Conservation (phyloP, 768 basidiomycete species). For the Bullera alba region DNA sequence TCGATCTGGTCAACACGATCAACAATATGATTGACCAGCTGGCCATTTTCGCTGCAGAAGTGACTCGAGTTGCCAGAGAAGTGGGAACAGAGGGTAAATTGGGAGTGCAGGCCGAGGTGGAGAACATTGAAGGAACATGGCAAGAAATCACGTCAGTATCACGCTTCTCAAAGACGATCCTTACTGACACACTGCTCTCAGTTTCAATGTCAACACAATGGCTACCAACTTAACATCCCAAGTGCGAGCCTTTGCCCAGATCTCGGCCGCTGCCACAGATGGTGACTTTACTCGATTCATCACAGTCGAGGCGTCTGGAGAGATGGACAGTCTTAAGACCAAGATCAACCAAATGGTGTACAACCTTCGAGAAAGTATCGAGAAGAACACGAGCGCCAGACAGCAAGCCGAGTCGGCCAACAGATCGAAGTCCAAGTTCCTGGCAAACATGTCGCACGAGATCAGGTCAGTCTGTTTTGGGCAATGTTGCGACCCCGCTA, state of each 20-base stretch:
- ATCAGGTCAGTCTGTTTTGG: constrained; percentile 63
- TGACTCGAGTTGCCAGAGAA: constrained; percentile 93
- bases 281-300: constrained; percentile 99
- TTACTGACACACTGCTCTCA: constrained; percentile 37
- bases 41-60: constrained; percentile 65
- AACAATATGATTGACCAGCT: constrained; percentile 55
- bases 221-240: constrained; percentile 47
- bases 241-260: constrained; percentile 97
- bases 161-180: not conserved
- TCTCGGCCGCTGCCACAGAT: constrained; percentile 95
- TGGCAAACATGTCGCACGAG: constrained; percentile 98
- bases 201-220: constrained; percentile 96
- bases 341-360: constrained; percentile 86
- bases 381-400: constrained; percentile 96
- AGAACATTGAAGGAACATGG: constrained; percentile 96
- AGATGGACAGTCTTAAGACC: constrained; percentile 99
- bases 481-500: not conserved
- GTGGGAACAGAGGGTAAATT: constrained; percentile 98
- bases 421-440: constrained; percentile 90
- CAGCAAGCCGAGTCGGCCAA: constrained; percentile 98
- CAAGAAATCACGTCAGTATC: constrained; percentile 86
- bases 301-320: constrained; percentile 95
- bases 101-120: constrained; percentile 94
- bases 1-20: constrained; percentile 94
- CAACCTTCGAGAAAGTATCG: constrained; percentile 89